These are phyloP conservation scores for Xylaria sp. DNA, from an alignment of 495 filamentous ascomycete genomes.

Conservation along the genomic window DNA sequence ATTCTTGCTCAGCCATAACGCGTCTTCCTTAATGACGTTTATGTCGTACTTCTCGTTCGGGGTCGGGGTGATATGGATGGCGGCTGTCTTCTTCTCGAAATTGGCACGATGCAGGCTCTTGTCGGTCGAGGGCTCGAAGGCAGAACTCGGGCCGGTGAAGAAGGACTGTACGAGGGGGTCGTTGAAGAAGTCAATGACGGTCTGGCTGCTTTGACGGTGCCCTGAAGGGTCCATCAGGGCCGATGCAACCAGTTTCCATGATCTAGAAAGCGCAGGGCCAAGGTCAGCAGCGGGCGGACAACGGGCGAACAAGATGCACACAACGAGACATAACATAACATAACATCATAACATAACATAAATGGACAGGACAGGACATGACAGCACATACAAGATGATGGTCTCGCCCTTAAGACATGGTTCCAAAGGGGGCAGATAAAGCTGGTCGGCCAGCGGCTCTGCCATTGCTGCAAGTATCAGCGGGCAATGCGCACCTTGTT, in stretches of 20 bases:
- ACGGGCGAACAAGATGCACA: background rate
- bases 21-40: slow-evolving; percentile 82
- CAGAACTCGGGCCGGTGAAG: slow-evolving; percentile 67
- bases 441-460: slow-evolving; percentile 54
- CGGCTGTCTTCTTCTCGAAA: slow-evolving; percentile 87
- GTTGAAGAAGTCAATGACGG: slow-evolving; percentile 68
- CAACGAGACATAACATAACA: background rate
- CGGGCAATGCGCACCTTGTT: slow-evolving; percentile 47
- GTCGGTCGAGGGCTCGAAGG: slow-evolving; percentile 65
- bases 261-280: slow-evolving; percentile 52
- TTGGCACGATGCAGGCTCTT: slow-evolving; percentile 47
- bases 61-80: slow-evolving; percentile 83
- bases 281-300: slow-evolving; percentile 10
- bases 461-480: slow-evolving; percentile 73
- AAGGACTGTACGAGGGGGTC: slow-evolving; percentile 70
- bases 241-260: slow-evolving; percentile 77
- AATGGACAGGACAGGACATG: background rate
- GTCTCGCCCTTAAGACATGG: slow-evolving; percentile 54
- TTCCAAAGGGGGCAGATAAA: slow-evolving; percentile 57
- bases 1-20: slow-evolving; percentile 81
- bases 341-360: no score
- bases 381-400: slow-evolving; percentile 48
- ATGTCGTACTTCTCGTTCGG: slow-evolving; percentile 73
- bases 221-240: slow-evolving; percentile 63
- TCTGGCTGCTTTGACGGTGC: slow-evolving; percentile 54